These are phyloP conservation scores for Coemansia sp. DNA, from an alignment of 192 early-diverging fungal species.

Conservation along the genomic window DNA sequence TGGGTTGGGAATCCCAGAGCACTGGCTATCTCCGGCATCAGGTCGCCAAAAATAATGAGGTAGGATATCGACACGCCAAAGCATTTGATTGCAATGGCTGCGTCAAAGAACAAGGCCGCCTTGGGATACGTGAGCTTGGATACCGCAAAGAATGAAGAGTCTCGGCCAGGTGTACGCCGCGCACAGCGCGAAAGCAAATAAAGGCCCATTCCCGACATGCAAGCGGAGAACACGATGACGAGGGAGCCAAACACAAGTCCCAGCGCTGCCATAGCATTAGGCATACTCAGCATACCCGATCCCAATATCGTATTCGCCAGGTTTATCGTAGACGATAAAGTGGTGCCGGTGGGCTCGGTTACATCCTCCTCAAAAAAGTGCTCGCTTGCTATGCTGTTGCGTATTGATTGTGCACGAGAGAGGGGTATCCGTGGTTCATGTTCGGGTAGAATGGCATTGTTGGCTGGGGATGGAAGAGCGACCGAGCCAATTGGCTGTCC, in stretches of 20 bases:
- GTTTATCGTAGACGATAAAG: constrained; percentile 72
- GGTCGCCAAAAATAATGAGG: constrained; percentile 90
- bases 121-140: constrained; percentile 88
- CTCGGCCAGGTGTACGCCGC: constrained; percentile 68
- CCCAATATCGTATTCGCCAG: constrained; percentile 95
- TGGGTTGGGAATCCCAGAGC: constrained; percentile 27
- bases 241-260: constrained; percentile 82
- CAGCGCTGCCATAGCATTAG: constrained; percentile 78
- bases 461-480: neutral
- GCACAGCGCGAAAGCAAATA: constrained; percentile 80
- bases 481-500: neutral
- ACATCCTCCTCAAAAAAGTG: constrained; percentile 33
- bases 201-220: constrained; percentile 77
- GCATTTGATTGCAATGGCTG: constrained; percentile 98
- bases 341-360: constrained; percentile 60
- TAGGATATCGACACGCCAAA: constrained; percentile 96
- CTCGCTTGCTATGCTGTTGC: constrained; percentile 19
- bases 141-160: constrained; percentile 87
- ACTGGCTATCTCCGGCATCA: constrained; percentile 74
- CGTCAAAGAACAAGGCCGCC: constrained; percentile 86
- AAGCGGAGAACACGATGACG: constrained; percentile 74
- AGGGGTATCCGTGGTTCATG: constrained; percentile 8
- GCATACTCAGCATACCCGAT: constrained; percentile 98
- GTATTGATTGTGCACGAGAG: constrained; percentile 24
- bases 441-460: neutral